Conservation (phyloP, 2,329 filamentous ascomycete species). For the Rutstroemia sp. region DNA sequence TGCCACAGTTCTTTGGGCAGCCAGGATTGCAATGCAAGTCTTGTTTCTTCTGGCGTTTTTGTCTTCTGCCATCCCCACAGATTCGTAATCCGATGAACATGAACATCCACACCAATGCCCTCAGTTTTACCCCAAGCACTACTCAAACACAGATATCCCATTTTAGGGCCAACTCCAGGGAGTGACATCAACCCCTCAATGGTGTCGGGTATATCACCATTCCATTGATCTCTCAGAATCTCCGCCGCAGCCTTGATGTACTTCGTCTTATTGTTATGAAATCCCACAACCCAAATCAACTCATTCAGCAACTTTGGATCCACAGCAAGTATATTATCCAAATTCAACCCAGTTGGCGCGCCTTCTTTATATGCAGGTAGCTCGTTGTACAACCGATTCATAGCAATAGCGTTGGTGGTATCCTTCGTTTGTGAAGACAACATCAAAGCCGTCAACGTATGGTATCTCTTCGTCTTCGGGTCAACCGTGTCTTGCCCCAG, state of each 20-base stretch:
- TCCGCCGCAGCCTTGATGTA: conserved; percentile 59
- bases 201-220: conserved; percentile 59
- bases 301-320: conserved; percentile 51
- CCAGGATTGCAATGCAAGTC: conserved; percentile 57
- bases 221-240: conserved; percentile 51
- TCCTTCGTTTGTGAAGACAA: conserved; percentile 69
- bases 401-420: conserved; percentile 61
- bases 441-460: conserved; percentile 64
- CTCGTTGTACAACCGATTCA: conserved; percentile 56
- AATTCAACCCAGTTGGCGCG: conserved; percentile 42
- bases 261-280: conserved; percentile 69
- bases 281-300: conserved; percentile 61
- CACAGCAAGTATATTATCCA: conserved; percentile 56
- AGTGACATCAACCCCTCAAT: conserved; percentile 56
- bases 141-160: conserved; percentile 65
- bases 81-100: conserved; percentile 70
- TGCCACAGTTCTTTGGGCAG: conserved; percentile 64
- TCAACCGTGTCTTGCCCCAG: conserved; percentile 4
- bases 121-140: conserved; percentile 60
- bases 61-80: conserved; percentile 65
- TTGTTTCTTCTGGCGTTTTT: conserved; percentile 59
- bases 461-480: conserved; percentile 43
- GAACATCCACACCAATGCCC: conserved; percentile 54
- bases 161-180: conserved; percentile 67
- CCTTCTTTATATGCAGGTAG: conserved; percentile 36